Base-by-base conservation (phyloP, 495 filamentous ascomycete species). In the Penicillium psychrofluorescens region DNA sequence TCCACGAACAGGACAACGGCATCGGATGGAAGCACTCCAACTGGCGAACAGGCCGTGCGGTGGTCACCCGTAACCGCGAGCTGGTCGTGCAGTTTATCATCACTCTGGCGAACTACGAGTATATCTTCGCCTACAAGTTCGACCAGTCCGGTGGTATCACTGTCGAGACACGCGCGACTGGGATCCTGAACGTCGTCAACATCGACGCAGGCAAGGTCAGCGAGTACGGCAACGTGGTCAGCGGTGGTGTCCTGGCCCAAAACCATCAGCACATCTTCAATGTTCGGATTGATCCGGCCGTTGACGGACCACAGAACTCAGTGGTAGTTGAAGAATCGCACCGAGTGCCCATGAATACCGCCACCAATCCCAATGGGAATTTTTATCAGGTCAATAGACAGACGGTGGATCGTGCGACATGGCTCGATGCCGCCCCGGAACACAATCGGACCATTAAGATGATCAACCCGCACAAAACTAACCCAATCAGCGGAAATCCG, bases 101-200 rank as follows among this genome's bases (percentile, higher is more conserved):
- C 70, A 97, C 91, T 1, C 91, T 90, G 8, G 89, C 90, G 38
- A 97, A 97, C 70, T 97, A 97, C 68, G 91, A 97, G 65, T 97
- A 97, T 67, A 90, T 88, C 45, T 83, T 87, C 16, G 85, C 92
- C 68, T 95, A 90, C 87, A 81, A 87, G 54, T 89, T 96, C 72
- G 88, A 94, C 56, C 88, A 91, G 63, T 91, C 95, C 53, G 91
- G 88, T 40, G 92, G 89, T 10, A 80, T 96, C 55, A 88, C 95
- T 64, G 82, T 91, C 36, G 91, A 97, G 67, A 85, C 96, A 66
- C 95, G 92, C 61, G 81, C 95, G 36, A 95, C 90, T 2, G 91
- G 91, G 47, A 95, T 97, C 66, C 68, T 97, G 11, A 95, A 95
- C 68, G 96, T 91, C n/a, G 95, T 94, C 56, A 69, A 83, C 45